phyloP scores from a whole-genome alignment of 768 basidiomycete species.

The Auriscalpium vulgare region DNA sequence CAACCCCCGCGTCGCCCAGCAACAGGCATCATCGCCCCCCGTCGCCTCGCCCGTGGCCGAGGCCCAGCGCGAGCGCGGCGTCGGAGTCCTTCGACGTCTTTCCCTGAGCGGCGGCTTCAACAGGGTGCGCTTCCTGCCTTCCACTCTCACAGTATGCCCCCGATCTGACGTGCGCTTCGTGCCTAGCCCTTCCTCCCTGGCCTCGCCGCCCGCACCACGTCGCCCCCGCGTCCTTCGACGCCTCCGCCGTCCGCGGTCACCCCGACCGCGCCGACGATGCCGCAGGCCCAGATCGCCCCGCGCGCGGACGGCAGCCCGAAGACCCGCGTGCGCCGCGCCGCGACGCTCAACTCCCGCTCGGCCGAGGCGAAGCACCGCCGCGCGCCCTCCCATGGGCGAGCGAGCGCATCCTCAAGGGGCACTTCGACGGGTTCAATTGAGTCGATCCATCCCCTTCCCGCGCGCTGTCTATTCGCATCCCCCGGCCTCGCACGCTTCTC shows the following conservation, averaged over 20 bases:
- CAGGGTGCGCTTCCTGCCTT: slow-evolving; percentile 38
- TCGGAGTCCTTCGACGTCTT: slow-evolving; percentile 65
- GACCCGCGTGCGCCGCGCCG: slow-evolving; percentile 41
- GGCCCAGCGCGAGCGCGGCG: slow-evolving; percentile 65
- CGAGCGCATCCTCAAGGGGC: slow-evolving; percentile 84
- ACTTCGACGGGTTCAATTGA: slow-evolving; percentile 84
- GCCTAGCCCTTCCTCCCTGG: slow-evolving; percentile 11
- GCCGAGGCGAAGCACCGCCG: slow-evolving; percentile 36
- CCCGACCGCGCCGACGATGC: not conserved
- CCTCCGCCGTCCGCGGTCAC: slow-evolving; percentile 11
- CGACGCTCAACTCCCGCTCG: slow-evolving; percentile 42
- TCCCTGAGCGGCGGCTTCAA: slow-evolving; percentile 55
- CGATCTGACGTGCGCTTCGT: not conserved
- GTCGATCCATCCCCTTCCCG: not conserved
- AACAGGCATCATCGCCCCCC: slow-evolving; percentile 3
- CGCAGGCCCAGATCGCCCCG: not conserved
- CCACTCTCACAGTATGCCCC: not conserved
- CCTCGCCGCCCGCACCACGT: slow-evolving; percentile 1
- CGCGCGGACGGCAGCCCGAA: slow-evolving; percentile 14
- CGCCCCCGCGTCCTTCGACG: slow-evolving; percentile 8
- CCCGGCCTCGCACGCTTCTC: not conserved
- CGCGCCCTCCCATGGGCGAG: slow-evolving; percentile 88
- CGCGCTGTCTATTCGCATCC: not conserved
- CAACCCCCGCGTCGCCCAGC: slow-evolving; percentile 44
- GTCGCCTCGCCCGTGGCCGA: slow-evolving; percentile 27